Base-by-base conservation (phyloP, 768 basidiomycete genomes). In the Rhodotorula graminis region DNA sequence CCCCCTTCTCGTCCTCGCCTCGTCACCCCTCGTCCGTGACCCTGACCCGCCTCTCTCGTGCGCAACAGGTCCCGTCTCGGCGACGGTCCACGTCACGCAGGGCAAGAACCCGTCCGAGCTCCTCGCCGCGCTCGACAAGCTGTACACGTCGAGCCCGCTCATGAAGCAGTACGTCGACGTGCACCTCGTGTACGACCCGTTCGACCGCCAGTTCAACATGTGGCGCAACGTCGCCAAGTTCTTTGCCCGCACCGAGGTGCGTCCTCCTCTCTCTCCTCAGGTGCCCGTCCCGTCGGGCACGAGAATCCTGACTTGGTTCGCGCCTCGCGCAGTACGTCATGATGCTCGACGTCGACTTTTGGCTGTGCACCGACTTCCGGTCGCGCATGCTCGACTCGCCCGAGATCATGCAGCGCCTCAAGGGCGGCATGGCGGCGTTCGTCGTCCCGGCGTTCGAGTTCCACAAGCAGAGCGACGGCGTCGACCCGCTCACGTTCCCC, bases 321-420 rank as follows among this genome's bases (percentile, higher is more conserved):
- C 14, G 3, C n/a, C 53, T 8, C 33, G 15, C 1, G 57, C 56
- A 75, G 74, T 91, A 87, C 76, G 86, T 93, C 69, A 90, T 93
- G 88, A 90, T 93, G 88, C 87, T 93, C 64, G 93, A 94, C 79
- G 88, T 93, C 72, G 92, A 93, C 80, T 93, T 94, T 80, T 88
- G 86, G 46, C 81, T 90, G 19, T 92, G 91, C 80, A 92, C 92
- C 60, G 87, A 91, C 82, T 90, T 92, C 80, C 85, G 89, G 69
- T 79, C 81, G 42, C 83, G 85, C 16, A 82, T 91, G 72, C 84
- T 84, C 64, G 81, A 81, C 19, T 83, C 83, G 7, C 62, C 70
- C 33, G 82, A 81, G 57, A 78, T 84, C 57, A 82, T 84, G 78
- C 79, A 81, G 42, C 84, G 84, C 75, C 82, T 93, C 67, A 60